Conservation (phyloP, 306 rosid genomes). For the Styphnolobium japonicum region DNA sequence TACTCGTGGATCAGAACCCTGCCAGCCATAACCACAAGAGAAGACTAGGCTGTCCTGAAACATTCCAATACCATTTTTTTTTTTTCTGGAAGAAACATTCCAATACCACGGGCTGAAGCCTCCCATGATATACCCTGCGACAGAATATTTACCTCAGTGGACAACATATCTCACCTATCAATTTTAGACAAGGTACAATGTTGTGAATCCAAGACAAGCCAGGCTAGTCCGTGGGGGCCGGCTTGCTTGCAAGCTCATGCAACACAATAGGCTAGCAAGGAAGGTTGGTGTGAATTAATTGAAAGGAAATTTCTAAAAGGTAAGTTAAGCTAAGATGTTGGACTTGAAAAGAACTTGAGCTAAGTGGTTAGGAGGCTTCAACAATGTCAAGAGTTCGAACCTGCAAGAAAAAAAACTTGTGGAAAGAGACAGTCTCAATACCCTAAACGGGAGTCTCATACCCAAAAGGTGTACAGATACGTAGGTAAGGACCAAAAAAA, state of each 20-base stretch:
- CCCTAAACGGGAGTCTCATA: too few species aligned
- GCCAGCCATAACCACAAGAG: neutral
- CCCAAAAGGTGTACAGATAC: too few species aligned
- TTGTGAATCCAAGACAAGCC: neutral
- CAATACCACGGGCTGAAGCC: neutral
- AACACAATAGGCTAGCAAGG: conserved; percentile 16
- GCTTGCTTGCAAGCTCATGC: conserved; percentile 2
- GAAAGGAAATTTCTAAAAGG: conserved; percentile 1
- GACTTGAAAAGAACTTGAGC: neutral
- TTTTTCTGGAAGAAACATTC: too few species aligned
- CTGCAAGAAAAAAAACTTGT: too few species aligned
- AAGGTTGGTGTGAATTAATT: conserved; percentile 25
- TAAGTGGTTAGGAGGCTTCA: too few species aligned
- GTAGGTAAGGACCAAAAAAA: too few species aligned
- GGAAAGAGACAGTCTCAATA: too few species aligned
- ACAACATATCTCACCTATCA: conserved; percentile 3
- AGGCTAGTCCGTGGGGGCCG: neutral
- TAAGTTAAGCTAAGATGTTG: neutral
- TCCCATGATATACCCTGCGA: neutral
- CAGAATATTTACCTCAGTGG: conserved; percentile 5
- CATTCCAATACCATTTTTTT: too few species aligned
- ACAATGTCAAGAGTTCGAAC: too few species aligned
- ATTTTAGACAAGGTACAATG: neutral
- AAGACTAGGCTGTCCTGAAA: neutral
- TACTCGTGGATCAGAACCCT: neutral